These are phyloP conservation scores for Pharus latifolius DNA, from an alignment of 176 grass and related monocot genomes.

Conservation along the genomic window DNA sequence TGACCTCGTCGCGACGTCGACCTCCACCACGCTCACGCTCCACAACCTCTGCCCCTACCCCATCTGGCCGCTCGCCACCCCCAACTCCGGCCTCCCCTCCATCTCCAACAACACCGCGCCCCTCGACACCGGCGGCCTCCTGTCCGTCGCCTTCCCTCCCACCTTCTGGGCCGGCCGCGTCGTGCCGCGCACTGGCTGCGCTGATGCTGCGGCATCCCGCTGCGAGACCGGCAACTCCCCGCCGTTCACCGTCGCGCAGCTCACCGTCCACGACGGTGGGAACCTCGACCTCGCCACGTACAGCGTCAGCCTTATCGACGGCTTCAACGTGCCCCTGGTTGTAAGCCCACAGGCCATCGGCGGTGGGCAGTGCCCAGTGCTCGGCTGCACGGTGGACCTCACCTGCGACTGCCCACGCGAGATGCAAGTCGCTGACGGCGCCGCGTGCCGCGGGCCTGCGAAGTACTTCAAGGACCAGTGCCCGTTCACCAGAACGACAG, in stretches of 20 bases:
- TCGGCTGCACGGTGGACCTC: constrained; percentile 27
- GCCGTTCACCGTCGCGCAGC: constrained; percentile 10
- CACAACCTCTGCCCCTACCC: constrained; percentile 45
- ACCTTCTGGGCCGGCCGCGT: constrained; percentile 35
- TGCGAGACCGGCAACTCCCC: constrained; percentile 31
- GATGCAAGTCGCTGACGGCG: constrained; percentile 20
- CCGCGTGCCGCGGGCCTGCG: constrained; percentile 13
- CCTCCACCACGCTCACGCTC: constrained; percentile 29
- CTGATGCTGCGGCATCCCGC: not conserved
- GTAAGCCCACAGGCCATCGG: constrained; percentile 27
- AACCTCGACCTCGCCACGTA: constrained; percentile 11
- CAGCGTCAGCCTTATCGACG: constrained; percentile 45
- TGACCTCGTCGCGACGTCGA: not conserved
- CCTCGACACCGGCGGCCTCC: constrained; percentile 20
- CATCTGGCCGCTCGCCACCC: constrained; percentile 35
- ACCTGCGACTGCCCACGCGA: constrained; percentile 19
- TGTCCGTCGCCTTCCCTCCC: constrained; percentile 22
- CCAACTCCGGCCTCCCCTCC: constrained; percentile 27
- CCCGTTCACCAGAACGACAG: constrained; percentile 24
- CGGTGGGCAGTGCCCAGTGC: constrained; percentile 23
- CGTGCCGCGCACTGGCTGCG: constrained; percentile 28
- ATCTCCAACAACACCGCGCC: constrained; percentile 42
- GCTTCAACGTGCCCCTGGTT: constrained; percentile 48
- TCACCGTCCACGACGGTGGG: constrained; percentile 21
- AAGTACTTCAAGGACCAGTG: constrained; percentile 25